These are phyloP conservation scores for Fusarium sp. DNA, from an alignment of 2,329 filamentous ascomycete genomes.

Conservation along the genomic window DNA sequence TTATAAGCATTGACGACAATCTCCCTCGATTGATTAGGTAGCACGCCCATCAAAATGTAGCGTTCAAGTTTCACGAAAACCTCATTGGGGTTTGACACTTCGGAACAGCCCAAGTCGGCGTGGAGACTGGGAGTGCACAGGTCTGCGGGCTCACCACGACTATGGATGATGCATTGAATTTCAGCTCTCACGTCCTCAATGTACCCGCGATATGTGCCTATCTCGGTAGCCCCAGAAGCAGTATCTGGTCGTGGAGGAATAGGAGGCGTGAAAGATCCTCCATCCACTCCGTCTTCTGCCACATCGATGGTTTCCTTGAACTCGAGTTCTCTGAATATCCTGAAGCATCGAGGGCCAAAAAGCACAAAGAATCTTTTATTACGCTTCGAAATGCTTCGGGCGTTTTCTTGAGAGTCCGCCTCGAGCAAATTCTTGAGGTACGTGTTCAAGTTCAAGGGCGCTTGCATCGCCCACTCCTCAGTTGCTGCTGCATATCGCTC, in stretches of 20 bases:
- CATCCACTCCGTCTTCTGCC: slow-evolving; percentile 55
- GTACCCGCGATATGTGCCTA: slow-evolving; percentile 61
- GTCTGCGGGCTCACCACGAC: slow-evolving; percentile 51
- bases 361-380: slow-evolving; percentile 69
- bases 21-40: slow-evolving; percentile 54
- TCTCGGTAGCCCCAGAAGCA: slow-evolving; percentile 53
- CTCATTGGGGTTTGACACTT: slow-evolving; percentile 48
- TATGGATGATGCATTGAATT: slow-evolving; percentile 59
- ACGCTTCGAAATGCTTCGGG: slow-evolving; percentile 64
- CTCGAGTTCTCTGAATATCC: slow-evolving; percentile 63
- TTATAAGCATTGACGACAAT: slow-evolving; percentile 57
- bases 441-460: slow-evolving; percentile 61
- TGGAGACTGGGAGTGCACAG: slow-evolving; percentile 53
- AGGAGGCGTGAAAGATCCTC: slow-evolving; percentile 55
- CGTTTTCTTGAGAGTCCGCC: slow-evolving; percentile 52
- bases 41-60: slow-evolving; percentile 55
- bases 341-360: slow-evolving; percentile 64
- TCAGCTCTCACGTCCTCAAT: slow-evolving; percentile 65
- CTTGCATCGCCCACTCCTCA: slow-evolving; percentile 57
- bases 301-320: slow-evolving; percentile 59
- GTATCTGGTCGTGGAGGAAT: slow-evolving; percentile 52
- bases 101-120: slow-evolving; percentile 50
- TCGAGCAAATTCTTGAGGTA: slow-evolving; percentile 66
- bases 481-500: slow-evolving; percentile 61
- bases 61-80: slow-evolving; percentile 51